phyloP scores from a whole-genome alignment of 129 eudicot species.

The Arctium lappa region DNA sequence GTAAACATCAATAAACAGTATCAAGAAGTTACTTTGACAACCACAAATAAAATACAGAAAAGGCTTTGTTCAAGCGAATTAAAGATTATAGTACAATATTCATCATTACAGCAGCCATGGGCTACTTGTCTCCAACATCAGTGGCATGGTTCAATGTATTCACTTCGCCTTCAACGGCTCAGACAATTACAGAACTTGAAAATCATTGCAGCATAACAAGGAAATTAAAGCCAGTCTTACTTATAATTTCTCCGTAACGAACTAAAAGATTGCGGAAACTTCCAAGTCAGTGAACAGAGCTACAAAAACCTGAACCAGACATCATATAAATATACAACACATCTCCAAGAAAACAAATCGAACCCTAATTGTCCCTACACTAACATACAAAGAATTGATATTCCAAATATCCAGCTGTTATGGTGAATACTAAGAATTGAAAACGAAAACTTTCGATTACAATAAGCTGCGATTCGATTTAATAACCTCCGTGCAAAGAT shows the following conservation, averaged over 20 bases:
- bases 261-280: neutral
- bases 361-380: constrained; percentile 15
- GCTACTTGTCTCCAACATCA: neutral
- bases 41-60: neutral
- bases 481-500: neutral
- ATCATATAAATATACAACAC: neutral
- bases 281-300: constrained; percentile 11
- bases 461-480: constrained; percentile 6
- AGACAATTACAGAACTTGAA: neutral
- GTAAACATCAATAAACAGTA: neutral
- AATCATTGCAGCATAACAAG: neutral
- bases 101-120: neutral
- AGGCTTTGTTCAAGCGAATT: neutral
- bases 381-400: neutral
- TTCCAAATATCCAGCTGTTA: neutral
- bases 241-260: neutral
- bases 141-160: neutral
- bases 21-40: neutral
- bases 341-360: neutral
- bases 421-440: neutral
- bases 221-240: neutral
- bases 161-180: neutral
- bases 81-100: neutral
- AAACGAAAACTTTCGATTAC: constrained; percentile 8
- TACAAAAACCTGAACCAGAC: constrained; percentile 6